A percentile compares a stretch with the other conserved stretches of the same genome.
Conservation (phyloP, 2,329 filamentous ascomycete genomes). For the Teratosphaeria viscida region DNA sequence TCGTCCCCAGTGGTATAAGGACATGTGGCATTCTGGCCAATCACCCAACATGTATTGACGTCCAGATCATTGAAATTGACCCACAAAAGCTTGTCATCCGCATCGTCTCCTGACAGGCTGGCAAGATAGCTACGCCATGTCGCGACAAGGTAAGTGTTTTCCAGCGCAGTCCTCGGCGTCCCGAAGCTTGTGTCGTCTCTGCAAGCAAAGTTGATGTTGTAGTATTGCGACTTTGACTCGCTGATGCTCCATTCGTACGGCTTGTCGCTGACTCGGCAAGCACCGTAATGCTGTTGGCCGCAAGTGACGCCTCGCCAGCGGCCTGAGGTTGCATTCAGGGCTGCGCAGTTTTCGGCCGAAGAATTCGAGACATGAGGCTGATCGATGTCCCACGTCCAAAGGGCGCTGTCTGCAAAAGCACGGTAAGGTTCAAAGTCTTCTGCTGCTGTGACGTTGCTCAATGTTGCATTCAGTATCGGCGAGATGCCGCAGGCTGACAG, state of each 20-base stretch:
- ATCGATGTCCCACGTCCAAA: slow-evolving; percentile 51
- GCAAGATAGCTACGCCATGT: slow-evolving; percentile 15
- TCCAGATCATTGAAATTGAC: slow-evolving; percentile 46
- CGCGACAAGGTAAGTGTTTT: slow-evolving; percentile 48
- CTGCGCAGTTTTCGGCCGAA: slow-evolving; percentile 38
- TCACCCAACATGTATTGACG: slow-evolving; percentile 49
- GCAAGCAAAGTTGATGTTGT: slow-evolving; percentile 37
- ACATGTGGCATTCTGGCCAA: slow-evolving; percentile 45
- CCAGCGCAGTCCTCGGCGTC: slow-evolving; percentile 51
- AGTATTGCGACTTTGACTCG: slow-evolving; percentile 25
- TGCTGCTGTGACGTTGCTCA: slow-evolving; percentile 43
- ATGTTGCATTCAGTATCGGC: slow-evolving; percentile 46
- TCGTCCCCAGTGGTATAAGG: slow-evolving; percentile 37
- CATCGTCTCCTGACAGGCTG: slow-evolving; percentile 16
- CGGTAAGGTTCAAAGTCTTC: slow-evolving; percentile 39
- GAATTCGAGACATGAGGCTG: slow-evolving; percentile 37
- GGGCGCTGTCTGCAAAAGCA: slow-evolving; percentile 38
- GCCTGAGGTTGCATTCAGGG: slow-evolving; percentile 41
- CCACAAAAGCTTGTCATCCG: slow-evolving; percentile 17
- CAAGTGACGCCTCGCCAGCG: slow-evolving; percentile 52
- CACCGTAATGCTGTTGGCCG: slow-evolving; percentile 38
- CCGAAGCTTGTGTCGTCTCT: slow-evolving; percentile 40
- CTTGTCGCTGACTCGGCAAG: slow-evolving; percentile 44
- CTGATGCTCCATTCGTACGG: slow-evolving; percentile 52
- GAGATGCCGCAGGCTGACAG: slow-evolving; percentile 51